phyloP scores from a whole-genome alignment of 2,329 filamentous ascomycete species.

The Alternaria triticina region DNA sequence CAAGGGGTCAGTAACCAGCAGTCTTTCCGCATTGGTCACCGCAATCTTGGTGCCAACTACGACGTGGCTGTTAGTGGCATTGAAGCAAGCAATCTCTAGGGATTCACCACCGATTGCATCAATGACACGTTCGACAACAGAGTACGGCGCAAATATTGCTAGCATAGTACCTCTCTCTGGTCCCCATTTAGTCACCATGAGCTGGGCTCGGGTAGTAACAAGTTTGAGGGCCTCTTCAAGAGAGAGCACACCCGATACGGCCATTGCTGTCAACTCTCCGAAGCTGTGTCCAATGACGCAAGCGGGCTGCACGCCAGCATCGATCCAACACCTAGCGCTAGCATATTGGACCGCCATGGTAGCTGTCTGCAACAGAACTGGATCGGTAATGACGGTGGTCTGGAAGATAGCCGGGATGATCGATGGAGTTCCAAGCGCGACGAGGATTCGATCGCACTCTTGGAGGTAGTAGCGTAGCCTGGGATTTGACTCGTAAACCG shows the following conservation, averaged over 20 bases:
- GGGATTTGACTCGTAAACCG: neutral
- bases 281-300: constrained; percentile 35
- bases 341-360: constrained; percentile 32
- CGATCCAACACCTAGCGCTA: constrained; percentile 23
- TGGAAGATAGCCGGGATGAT: constrained; percentile 22
- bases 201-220: constrained; percentile 41
- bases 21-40: constrained; percentile 21
- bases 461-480: constrained; percentile 15
- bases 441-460: constrained; percentile 17
- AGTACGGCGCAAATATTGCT: constrained; percentile 10
- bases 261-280: constrained; percentile 49
- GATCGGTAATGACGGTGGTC: neutral
- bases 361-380: constrained; percentile 19
- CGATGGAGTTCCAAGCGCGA: constrained; percentile 1
- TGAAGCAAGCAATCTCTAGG: constrained; percentile 53
- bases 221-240: constrained; percentile 39
- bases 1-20: constrained; percentile 12
- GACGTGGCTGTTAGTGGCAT: constrained; percentile 48
- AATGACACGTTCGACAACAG: constrained; percentile 6
- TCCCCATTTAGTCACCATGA: constrained; percentile 32
- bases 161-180: constrained; percentile 31
- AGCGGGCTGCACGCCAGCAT: constrained; percentile 16
- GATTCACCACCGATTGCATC: neutral
- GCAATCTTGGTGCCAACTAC: constrained; percentile 38
- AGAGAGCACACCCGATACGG: constrained; percentile 41